phyloP scores from a whole-genome alignment of 2,329 filamentous ascomycete genomes.

The Coleophoma eucalyptorum region DNA sequence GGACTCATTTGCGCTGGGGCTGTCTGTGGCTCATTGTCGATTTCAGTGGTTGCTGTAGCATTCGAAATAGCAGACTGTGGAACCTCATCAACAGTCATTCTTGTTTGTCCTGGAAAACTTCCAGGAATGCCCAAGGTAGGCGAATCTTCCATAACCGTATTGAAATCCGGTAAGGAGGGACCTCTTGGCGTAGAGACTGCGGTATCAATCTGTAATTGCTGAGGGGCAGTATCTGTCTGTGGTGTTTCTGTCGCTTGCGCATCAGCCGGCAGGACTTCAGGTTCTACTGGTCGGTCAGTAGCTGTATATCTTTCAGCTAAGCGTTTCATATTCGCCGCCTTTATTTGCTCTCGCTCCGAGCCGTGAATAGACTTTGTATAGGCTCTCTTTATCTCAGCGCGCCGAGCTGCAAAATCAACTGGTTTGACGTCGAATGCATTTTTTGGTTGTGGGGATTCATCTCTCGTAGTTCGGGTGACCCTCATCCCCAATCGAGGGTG shows the following conservation, averaged over 20 bases:
- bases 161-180: constrained; percentile 2
- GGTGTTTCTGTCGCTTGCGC: not conserved
- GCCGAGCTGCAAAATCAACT: constrained; percentile 79
- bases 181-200: constrained; percentile 13
- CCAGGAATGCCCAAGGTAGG: constrained; percentile 66
- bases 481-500: constrained; percentile 21
- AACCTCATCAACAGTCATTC: constrained; percentile 41
- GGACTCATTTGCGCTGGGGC: constrained; percentile 33
- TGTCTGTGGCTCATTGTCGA: constrained; percentile 69
- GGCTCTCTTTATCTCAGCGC: constrained; percentile 78
- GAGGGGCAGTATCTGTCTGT: constrained; percentile 1
- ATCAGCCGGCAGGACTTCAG: not conserved
- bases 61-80: constrained; percentile 57
- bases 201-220: constrained; percentile 21
- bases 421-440: constrained; percentile 61
- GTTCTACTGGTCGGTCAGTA: not conserved
- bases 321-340: constrained; percentile 35
- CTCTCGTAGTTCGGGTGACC: constrained; percentile 16
- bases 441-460: constrained; percentile 30
- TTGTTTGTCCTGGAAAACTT: constrained; percentile 38
- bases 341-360: constrained; percentile 53
- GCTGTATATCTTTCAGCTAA: constrained; percentile 9
- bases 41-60: constrained; percentile 62
- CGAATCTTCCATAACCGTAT: constrained; percentile 41
- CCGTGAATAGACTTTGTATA: constrained; percentile 82